These are phyloP conservation scores for Geosiphon pyriformis DNA, from an alignment of 192 early-diverging fungal genomes.

Conservation along the genomic window DNA sequence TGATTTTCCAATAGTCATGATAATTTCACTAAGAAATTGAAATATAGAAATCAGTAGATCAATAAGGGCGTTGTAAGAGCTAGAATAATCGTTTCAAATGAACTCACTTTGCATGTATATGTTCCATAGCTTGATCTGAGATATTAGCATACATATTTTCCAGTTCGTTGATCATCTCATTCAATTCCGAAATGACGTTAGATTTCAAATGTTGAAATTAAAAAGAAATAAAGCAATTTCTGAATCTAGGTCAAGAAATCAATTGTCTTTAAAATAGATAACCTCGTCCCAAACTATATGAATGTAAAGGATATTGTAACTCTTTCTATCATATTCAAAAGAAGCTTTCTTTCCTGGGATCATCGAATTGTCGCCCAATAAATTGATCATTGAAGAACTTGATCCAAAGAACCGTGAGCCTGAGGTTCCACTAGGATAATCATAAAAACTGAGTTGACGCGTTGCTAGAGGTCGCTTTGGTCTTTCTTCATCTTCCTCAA, in stretches of 20 bases:
- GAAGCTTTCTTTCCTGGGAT: slow-evolving; percentile 18
- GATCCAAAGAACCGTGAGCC: slow-evolving; percentile 30
- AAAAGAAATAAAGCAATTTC: no score
- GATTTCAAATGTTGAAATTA: slow-evolving; percentile 61
- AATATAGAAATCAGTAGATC: no score
- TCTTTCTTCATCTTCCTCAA: not conserved
- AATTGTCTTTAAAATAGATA: not conserved
- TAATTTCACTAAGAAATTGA: slow-evolving; percentile 70
- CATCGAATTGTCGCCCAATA: slow-evolving; percentile 53
- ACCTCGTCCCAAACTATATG: not conserved
- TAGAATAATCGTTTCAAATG: slow-evolving; percentile 24
- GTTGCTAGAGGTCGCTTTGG: not conserved
- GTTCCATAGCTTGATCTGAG: slow-evolving; percentile 77
- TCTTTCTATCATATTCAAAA: slow-evolving; percentile 4
- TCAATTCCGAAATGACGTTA: slow-evolving; percentile 73
- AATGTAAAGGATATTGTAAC: slow-evolving; percentile 20
- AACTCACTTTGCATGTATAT: slow-evolving; percentile 89
- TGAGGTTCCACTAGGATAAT: not conserved
- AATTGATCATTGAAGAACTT: slow-evolving; percentile 55
- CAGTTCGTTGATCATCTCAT: slow-evolving; percentile 85
- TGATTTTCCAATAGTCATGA: slow-evolving; percentile 90
- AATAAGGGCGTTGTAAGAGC: no score
- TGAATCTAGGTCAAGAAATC: not conserved
- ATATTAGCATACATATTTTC: slow-evolving; percentile 74
- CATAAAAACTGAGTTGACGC: slow-evolving; percentile 1